Conservation (phyloP, 768 basidiomycete species). For the Suillus occidentalis region DNA sequence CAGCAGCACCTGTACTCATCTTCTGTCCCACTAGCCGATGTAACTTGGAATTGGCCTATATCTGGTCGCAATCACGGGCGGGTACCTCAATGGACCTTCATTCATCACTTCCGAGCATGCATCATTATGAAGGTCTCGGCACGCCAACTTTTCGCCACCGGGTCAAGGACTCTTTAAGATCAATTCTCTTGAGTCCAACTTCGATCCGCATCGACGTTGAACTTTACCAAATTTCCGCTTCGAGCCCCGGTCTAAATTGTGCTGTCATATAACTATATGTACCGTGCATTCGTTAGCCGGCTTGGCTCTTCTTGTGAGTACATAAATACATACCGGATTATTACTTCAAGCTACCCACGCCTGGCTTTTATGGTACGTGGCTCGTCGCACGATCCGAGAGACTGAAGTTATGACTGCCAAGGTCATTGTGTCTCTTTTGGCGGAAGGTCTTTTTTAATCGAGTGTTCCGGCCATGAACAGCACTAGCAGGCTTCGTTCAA, state of each 20-base stretch:
- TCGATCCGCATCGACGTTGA: neutral
- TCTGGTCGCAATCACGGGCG: neutral
- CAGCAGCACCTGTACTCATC: neutral
- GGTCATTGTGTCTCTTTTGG: neutral
- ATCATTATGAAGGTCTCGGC: neutral
- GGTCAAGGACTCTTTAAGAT: neutral
- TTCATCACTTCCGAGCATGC: neutral
- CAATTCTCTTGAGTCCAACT: neutral
- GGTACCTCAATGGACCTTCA: neutral
- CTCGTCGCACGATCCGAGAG: neutral
- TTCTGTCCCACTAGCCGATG: neutral
- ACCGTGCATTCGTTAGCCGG: neutral
- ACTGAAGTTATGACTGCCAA: neutral
- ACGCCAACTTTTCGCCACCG: neutral
- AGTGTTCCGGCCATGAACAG: neutral
- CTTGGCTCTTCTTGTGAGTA: neutral
- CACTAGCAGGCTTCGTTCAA: neutral
- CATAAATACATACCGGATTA: neutral
- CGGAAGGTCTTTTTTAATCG: neutral
- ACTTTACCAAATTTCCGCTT: neutral
- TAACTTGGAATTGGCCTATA: neutral
- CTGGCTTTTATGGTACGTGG: neutral
- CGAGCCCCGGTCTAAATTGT: neutral
- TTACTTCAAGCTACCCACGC: slow-evolving; percentile 2
- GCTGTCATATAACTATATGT: neutral